Evolutionary conservation across 1,139 yeast genomes (phyloP).

Genomic region (Diutina pseudorugosa): DNA sequence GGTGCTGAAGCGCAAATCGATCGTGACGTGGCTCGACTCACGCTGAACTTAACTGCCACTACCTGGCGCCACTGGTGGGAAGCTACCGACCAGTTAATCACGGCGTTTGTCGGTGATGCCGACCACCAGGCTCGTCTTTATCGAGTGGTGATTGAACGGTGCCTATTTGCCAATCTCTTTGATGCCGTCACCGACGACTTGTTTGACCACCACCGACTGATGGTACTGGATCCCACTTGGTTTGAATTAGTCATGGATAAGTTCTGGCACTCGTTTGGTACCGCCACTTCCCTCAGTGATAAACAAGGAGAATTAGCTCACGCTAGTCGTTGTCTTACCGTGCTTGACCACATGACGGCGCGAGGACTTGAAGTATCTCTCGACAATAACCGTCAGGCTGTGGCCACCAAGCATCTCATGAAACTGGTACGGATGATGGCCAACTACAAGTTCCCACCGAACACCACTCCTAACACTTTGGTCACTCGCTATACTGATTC

Average conservation of each 20-base stretch:
- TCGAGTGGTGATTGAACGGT: conserved; percentile 22
- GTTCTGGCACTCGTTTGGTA: conserved; percentile 44
- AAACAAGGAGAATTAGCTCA: conserved; percentile 32
- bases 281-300: conserved; percentile 38
- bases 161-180: conserved; percentile 26
- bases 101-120: not conserved
- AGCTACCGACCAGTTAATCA: not conserved
- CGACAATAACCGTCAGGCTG: conserved; percentile 11
- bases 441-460: conserved; percentile 25
- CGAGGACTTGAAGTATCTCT: conserved; percentile 8
- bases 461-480: conserved; percentile 21
- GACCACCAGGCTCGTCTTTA: conserved; percentile 6
- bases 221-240: conserved; percentile 6
- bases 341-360: conserved; percentile 16
- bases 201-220: conserved; percentile 10
- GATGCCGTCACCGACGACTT: conserved; percentile 14
- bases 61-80: conserved; percentile 1
- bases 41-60: not conserved
- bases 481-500: conserved; percentile 9
- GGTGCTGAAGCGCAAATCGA: not conserved
- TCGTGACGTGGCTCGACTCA: not conserved
- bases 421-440: conserved; percentile 19
- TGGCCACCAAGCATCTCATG: conserved; percentile 17
- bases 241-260: conserved; percentile 18
- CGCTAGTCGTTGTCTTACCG: conserved; percentile 26